Evolutionary conservation across 139 green algal genomes (phyloP), one percentile per base, ranked within the genome.

Genomic region (Chlamydomonas incerta): DNA sequence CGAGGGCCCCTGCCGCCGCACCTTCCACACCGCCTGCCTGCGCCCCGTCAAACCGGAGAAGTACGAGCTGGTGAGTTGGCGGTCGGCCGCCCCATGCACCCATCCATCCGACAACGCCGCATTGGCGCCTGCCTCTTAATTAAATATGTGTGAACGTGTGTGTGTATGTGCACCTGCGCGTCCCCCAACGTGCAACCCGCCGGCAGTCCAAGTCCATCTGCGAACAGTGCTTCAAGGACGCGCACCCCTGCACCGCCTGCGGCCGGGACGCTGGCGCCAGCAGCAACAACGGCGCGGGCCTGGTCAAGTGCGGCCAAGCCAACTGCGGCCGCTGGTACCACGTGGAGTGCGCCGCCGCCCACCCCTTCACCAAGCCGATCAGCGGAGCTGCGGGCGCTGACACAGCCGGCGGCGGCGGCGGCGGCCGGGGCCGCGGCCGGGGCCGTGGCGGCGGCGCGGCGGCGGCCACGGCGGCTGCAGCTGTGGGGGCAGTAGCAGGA

Each of bases 241-340:
- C 62, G 1, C 71, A 89, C 88, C 37, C 60, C 50, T 93, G 89
- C 72, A 35, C 67, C 33, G 26, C 65, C 14, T 90, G 89, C 72
- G 67, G 89, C 33, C 47, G 35, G 3, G 60, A 66, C 63, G 85
- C 65, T 17, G 41, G 75, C 37, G 63, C 74, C n/a, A 18, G n/a
- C 77, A 46, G 57, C 74, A 37, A 47, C 35, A 70, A 58, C 11
- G 3, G 46, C 15, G n/a, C 65, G 17, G 86, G 74, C 9, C 79
- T 87, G 47, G 26, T 87, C 28, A 93, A 90, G 77, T 94, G 90
- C 87, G 79, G 72, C 41, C 72, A 88, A 33, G 80, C 67, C 23
- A 24, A 68, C 4, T 94, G 90, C 74, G 74, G 89, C 46, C 82
- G 80, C 0, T 83, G 67, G 65, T 94, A 88, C 66, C 90, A 93